Base-by-base conservation (phyloP, 1,284 basidiomycete genomes). In the Ganoderma boninense region DNA sequence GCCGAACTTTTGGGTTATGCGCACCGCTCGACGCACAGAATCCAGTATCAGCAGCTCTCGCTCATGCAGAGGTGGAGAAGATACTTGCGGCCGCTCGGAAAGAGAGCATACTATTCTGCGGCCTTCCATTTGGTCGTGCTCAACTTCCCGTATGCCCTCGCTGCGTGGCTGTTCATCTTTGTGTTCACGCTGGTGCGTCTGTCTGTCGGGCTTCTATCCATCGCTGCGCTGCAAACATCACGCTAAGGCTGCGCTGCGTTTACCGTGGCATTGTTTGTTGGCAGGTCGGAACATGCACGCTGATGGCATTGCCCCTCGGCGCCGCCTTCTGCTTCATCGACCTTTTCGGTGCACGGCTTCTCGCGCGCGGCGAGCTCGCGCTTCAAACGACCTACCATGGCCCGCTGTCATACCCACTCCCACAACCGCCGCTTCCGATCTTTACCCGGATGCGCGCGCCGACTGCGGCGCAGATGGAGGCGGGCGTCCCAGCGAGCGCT, bases 241-340 rank as follows among this genome's bases (percentile, higher is more conserved):
- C 66, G 61, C 63, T 72, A 59, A 64, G 68, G 65, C 62, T 60
- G 65, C 71, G 43, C 29, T 56, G 66, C 26, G 54, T 46, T 62
- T 56, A 18, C 20, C 38, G 29, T 59, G 60, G 23, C 42, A 59
- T 65, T 69, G 32, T 29, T 35, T 8, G 40, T 18, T 68, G 63
- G 64, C 75, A 94, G 92, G 86, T 89, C 1, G 93, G 93, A 11
- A 94, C 93, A 35, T 92, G 90, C 0, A 85, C 93, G 23, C 85
- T 95, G 23, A 86, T 95, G 76, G 89, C 91, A 0, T 84, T 95
- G 4, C 93, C 93, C 0, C 80, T 95, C n/a, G 93, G 93, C 29
- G 90, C 90, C 2, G 82, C 93, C 4, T 82, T 94, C 26, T 94
- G 92, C 79, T 95, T 94, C 81, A 83, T 93, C 65, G 86, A 94